A percentile compares a stretch with the other conserved stretches of the same genome.
phyloP scores from a whole-genome alignment of 2,329 filamentous ascomycete genomes.

The Metarhizium anisopliae region DNA sequence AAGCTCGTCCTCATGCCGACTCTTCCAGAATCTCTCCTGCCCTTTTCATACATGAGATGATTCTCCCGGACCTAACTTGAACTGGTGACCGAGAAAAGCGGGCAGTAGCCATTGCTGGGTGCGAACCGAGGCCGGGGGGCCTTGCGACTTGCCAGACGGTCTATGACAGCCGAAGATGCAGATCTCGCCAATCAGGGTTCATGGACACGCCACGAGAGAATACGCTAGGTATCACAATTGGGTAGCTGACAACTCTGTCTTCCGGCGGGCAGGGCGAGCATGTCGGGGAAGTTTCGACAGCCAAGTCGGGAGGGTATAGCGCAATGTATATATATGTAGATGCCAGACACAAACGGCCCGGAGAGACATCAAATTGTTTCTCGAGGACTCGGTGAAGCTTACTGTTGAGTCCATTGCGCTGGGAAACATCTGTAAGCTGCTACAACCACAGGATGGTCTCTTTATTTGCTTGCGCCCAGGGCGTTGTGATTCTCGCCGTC shows the following conservation, averaged over 20 bases:
- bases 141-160: no score
- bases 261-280: no score
- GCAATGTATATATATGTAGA: no score
- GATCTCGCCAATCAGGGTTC: background rate
- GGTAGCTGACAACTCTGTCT: no score
- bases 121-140: background rate
- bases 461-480: background rate
- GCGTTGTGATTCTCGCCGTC: constrained; percentile 2
- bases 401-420: no score
- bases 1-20: background rate
- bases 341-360: no score
- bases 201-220: background rate
- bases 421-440: no score
- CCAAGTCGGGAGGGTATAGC: no score
- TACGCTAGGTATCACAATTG: background rate
- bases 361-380: no score
- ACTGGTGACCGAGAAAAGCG: background rate
- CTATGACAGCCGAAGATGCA: background rate
- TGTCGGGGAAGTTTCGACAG: no score
- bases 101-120: background rate
- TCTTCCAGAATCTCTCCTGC: background rate
- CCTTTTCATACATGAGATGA: background rate
- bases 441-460: background rate
- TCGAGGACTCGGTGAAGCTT: no score
- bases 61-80: background rate